Percentiles rank a stretch among this genome's conserved stretches.
Evolutionary conservation across 768 basidiomycete species (phyloP).

Genomic region (Tylopilus subfusipes): DNA sequence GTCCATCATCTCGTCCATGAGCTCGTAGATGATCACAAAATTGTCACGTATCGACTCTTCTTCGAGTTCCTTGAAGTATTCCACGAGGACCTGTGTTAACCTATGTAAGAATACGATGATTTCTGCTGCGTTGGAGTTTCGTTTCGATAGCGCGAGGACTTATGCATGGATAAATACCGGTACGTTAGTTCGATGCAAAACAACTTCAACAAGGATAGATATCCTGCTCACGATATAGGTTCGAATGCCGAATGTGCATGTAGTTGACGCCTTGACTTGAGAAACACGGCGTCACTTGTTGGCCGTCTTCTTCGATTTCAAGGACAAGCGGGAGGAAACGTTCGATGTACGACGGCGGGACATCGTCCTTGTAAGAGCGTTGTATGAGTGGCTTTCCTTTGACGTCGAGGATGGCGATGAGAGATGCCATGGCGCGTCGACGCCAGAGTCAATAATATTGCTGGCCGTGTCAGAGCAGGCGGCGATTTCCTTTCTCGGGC

Average conservation of each 20-base stretch:
- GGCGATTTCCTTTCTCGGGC: background rate
- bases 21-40: slow-evolving; percentile 98
- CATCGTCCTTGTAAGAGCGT: slow-evolving; percentile 94
- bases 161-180: background rate
- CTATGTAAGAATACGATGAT: slow-evolving; percentile 96
- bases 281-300: slow-evolving; percentile 95
- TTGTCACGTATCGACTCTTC: slow-evolving; percentile 99
- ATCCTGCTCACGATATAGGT: slow-evolving; percentile 78
- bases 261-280: slow-evolving; percentile 94
- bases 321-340: slow-evolving; percentile 90
- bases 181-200: background rate
- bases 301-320: slow-evolving; percentile 96
- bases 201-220: background rate
- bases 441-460: background rate
- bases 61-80: slow-evolving; percentile 99
- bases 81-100: slow-evolving; percentile 85
- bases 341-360: slow-evolving; percentile 84
- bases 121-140: slow-evolving; percentile 94
- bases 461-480: background rate
- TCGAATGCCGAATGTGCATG: slow-evolving; percentile 97
- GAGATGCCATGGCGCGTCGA: slow-evolving; percentile 44
- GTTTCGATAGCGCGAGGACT: slow-evolving; percentile 96
- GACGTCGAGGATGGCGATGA: slow-evolving; percentile 94
- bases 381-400: slow-evolving; percentile 99
- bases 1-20: slow-evolving; percentile 99